Percentiles rank a stretch among this genome's conserved stretches.
phyloP scores from a whole-genome alignment of 495 filamentous ascomycete species.

The Daldinia grandis region DNA sequence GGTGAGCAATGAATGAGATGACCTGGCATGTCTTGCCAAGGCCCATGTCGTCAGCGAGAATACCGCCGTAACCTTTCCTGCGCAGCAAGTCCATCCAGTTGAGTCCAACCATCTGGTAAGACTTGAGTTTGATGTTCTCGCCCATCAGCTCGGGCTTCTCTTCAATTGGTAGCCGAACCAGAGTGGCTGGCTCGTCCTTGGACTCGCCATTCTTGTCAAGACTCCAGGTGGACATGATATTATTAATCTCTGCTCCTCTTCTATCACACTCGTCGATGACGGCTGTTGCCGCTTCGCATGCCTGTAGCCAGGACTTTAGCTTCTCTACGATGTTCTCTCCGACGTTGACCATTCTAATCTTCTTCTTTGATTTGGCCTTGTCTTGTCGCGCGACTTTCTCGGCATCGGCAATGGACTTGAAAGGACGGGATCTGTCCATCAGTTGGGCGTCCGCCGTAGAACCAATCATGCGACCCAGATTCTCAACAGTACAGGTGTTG shows the following conservation, averaged over 20 bases:
- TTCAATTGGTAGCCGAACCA: constrained; percentile 53
- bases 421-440: constrained; percentile 76
- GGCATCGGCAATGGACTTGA: constrained; percentile 67
- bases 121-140: constrained; percentile 76
- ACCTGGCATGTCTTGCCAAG: constrained; percentile 97
- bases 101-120: constrained; percentile 92
- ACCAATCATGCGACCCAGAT: constrained; percentile 79
- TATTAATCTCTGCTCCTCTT: constrained; percentile 32
- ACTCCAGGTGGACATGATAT: constrained; percentile 35
- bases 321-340: constrained; percentile 53
- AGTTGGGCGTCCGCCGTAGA: constrained; percentile 70
- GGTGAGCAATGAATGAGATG: constrained; percentile 86
- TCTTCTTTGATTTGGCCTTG: constrained; percentile 47
- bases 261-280: constrained; percentile 45
- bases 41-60: constrained; percentile 98
- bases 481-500: constrained; percentile 76
- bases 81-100: constrained; percentile 92
- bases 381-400: constrained; percentile 63
- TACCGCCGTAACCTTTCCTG: constrained; percentile 78
- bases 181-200: constrained; percentile 7
- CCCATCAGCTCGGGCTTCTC: constrained; percentile 79
- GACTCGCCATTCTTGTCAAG: constrained; percentile 39
- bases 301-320: constrained; percentile 39
- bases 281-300: constrained; percentile 39
- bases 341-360: constrained; percentile 46